These are phyloP conservation scores for Chrysosporium keratinophilum DNA, from an alignment of 2,329 filamentous ascomycete species.

Conservation along the genomic window DNA sequence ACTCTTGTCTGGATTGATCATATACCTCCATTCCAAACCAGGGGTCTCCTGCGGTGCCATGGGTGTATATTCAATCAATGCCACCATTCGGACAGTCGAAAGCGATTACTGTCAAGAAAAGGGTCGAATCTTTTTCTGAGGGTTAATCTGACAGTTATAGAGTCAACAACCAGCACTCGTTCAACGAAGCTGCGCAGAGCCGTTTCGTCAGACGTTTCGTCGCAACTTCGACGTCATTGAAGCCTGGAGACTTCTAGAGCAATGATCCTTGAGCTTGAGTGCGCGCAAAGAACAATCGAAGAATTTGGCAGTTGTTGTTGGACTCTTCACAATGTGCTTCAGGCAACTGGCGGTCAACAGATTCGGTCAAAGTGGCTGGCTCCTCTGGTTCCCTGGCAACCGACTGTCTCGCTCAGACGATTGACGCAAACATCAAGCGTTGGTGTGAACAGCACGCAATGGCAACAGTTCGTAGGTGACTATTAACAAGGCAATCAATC, in stretches of 20 bases:
- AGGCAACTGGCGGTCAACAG: neutral
- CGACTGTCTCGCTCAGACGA: too few relatives aligned
- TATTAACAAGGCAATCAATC: neutral
- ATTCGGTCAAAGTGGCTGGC: too few relatives aligned
- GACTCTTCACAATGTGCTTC: neutral
- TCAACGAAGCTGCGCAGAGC: neutral
- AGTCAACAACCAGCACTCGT: neutral
- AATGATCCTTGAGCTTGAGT: neutral
- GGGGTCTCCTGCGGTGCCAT: slow-evolving; percentile 19
- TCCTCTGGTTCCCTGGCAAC: too few relatives aligned
- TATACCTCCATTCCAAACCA: slow-evolving; percentile 45
- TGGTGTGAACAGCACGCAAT: neutral
- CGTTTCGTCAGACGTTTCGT: neutral
- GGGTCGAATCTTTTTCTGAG: neutral
- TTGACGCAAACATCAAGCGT: too few relatives aligned
- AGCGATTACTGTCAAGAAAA: neutral
- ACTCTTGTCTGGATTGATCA: slow-evolving; percentile 58
- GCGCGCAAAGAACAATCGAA: neutral
- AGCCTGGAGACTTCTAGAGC: neutral
- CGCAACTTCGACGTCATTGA: neutral
- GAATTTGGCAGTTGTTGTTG: neutral
- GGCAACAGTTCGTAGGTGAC: neutral
- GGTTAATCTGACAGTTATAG: neutral
- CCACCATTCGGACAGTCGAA: slow-evolving; percentile 6
- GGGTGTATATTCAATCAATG: slow-evolving; percentile 19